Evolutionary conservation across 805 yeast species (phyloP).

Genomic region (Spathaspora girioi): DNA sequence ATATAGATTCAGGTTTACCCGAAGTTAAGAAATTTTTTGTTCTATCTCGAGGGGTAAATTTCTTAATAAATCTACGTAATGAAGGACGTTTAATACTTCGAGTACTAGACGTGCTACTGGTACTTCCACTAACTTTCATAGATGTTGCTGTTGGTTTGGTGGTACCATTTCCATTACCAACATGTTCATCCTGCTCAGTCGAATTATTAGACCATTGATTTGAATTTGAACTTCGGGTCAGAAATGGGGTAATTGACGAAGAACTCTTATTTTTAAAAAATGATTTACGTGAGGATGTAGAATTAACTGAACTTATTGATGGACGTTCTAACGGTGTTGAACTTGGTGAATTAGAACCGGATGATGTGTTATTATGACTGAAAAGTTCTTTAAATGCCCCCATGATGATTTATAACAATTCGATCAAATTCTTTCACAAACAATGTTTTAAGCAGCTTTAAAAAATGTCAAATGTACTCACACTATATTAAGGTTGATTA

Average conservation of each 20-base stretch:
- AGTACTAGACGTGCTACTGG: not conserved
- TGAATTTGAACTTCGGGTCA: constrained; percentile 16
- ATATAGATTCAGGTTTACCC: constrained; percentile 6
- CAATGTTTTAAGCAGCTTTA: too few relatives aligned
- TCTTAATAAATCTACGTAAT: constrained; percentile 52
- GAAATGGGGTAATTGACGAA: constrained; percentile 22
- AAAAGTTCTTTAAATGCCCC: not conserved
- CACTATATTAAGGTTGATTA: too few relatives aligned
- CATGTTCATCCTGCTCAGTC: not conserved
- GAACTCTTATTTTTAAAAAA: constrained; percentile 22
- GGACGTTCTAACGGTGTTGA: not conserved
- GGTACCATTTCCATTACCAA: not conserved
- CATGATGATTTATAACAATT: not conserved
- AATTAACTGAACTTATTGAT: constrained; percentile 4
- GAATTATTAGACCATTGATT: not conserved
- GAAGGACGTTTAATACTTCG: constrained; percentile 4
- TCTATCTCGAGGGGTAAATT: constrained; percentile 25
- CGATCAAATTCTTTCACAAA: too few relatives aligned
- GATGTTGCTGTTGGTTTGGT: not conserved
- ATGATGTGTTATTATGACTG: not conserved
- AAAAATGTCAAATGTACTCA: too few relatives aligned
- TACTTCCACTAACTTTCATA: not conserved
- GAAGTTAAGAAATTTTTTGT: constrained; percentile 2
- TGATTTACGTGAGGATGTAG: constrained; percentile 20
- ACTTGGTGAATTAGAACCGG: not conserved